Percentiles rank a stretch among this genome's conserved stretches.
These are phyloP conservation scores for Picochlorum sp. DNA, from an alignment of 139 green algal genomes.

Conservation along the genomic window DNA sequence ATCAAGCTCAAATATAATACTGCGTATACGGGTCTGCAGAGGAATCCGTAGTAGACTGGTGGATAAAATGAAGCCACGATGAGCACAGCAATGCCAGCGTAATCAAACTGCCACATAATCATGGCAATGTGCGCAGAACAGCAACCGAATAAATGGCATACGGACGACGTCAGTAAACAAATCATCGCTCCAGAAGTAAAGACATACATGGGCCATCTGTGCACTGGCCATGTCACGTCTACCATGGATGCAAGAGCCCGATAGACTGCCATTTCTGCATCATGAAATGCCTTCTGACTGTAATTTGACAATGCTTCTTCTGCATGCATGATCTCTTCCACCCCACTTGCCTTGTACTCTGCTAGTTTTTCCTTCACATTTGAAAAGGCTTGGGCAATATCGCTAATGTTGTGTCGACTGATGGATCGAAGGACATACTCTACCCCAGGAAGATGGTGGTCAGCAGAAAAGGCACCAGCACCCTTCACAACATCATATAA, in stretches of 20 bases:
- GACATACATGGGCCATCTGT: conserved; percentile 52
- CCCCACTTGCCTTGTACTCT: neutral
- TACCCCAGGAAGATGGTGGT: conserved; percentile 7
- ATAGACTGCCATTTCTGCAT: conserved; percentile 3
- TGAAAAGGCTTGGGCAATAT: conserved; percentile 1
- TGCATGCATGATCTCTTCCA: neutral
- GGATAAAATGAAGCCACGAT: conserved; percentile 94
- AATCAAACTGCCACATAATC: conserved; percentile 85
- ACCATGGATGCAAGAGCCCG: conserved; percentile 6
- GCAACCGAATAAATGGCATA: conserved; percentile 87
- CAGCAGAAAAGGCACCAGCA: conserved; percentile 3
- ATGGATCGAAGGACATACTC: conserved; percentile 15
- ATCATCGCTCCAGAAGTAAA: conserved; percentile 83
- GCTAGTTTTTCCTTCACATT: neutral
- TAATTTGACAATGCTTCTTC: neutral
- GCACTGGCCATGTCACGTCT: neutral
- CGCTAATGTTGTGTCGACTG: conserved; percentile 16
- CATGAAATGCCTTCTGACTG: neutral
- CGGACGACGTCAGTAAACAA: conserved; percentile 71
- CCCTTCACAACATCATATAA: conserved; percentile 30
- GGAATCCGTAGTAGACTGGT: conserved; percentile 87
- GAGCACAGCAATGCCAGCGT: conserved; percentile 84
- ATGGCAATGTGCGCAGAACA: conserved; percentile 54
- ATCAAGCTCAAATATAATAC: conserved; percentile 74
- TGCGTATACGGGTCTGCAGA: conserved; percentile 63